Conservation (phyloP, 116 monocot species). For the Cymodocea nodosa region DNA sequence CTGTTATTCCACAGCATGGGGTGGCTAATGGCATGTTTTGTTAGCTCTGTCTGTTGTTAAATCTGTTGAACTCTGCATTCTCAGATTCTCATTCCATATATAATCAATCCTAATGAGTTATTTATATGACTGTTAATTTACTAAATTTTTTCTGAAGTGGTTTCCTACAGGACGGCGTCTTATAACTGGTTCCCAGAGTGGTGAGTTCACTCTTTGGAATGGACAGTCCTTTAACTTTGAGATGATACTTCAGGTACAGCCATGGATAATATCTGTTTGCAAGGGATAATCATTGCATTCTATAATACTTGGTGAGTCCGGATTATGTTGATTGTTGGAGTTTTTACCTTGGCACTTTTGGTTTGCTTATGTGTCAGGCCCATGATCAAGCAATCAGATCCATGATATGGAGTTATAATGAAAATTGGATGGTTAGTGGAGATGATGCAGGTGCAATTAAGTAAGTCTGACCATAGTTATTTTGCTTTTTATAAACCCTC, state of each 20-base stretch:
- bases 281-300: not conserved
- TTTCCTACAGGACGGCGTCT: conserved; percentile 93
- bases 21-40: too few species aligned
- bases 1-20: too few species aligned
- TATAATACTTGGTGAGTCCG: not conserved
- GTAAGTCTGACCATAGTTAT: conserved; percentile 21
- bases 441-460: conserved; percentile 99
- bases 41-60: too few species aligned
- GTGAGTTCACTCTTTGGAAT: conserved; percentile 99
- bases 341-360: not conserved
- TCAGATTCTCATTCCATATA: not conserved
- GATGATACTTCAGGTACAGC: conserved; percentile 91
- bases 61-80: not conserved
- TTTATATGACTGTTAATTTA: not conserved
- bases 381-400: conserved; percentile 96
- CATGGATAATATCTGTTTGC: not conserved
- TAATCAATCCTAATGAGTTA: not conserved
- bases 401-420: conserved; percentile 99
- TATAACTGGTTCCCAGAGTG: conserved; percentile 96
- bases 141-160: conserved; percentile 44
- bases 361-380: conserved; percentile 34
- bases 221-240: conserved; percentile 99
- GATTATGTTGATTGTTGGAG: not conserved
- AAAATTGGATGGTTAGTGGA: conserved; percentile 99
- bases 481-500: not conserved